Conservation (phyloP, 208 protist genomes). For the Acanthamoeba culbertsoni region DNA sequence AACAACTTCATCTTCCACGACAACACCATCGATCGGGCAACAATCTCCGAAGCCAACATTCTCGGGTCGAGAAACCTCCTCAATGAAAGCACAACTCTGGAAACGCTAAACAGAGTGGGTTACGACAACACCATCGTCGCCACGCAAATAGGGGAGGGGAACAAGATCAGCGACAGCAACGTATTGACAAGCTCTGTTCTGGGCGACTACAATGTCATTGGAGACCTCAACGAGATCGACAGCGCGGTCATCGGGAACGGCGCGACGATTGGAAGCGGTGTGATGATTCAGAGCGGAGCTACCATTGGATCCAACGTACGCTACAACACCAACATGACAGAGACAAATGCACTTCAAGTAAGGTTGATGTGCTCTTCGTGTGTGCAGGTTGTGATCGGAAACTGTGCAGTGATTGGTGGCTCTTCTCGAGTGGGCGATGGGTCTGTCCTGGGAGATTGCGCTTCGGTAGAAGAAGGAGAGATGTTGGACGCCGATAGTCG, state of each 20-base stretch:
- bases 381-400: neutral
- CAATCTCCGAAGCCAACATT: neutral
- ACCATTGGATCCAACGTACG: neutral
- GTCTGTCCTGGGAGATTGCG: neutral
- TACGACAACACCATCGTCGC: neutral
- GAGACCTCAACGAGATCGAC: neutral
- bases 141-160: neutral
- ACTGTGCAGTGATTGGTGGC: neutral
- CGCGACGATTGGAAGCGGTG: neutral
- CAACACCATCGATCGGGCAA: neutral
- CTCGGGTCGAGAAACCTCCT: neutral
- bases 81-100: neutral
- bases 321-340: neutral
- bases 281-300: neutral
- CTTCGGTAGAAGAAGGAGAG: neutral
- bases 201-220: neutral
- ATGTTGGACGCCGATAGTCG: neutral
- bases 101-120: neutral
- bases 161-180: neutral
- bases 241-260: neutral
- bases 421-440: neutral
- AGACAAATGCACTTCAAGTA: neutral
- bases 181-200: neutral
- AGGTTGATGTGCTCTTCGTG: neutral
- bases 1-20: neutral